Evolutionary conservation across 768 basidiomycete genomes (phyloP).

Genomic region (Xerocomellus intermedius): DNA sequence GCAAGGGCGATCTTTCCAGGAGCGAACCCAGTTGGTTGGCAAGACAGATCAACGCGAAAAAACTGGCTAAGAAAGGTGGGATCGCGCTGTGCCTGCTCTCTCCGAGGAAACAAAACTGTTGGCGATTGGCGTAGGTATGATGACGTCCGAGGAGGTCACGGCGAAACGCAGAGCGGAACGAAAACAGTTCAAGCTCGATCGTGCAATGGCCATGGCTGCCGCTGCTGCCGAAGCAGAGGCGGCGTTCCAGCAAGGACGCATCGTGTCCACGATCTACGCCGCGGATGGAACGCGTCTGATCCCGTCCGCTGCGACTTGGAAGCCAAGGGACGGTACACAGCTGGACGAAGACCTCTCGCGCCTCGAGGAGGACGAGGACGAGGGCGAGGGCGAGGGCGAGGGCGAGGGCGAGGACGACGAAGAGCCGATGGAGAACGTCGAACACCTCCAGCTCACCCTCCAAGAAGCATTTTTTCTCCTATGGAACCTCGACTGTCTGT

Average conservation of each 20-base stretch:
- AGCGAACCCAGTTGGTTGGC: conserved; percentile 95
- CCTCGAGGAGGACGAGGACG: conserved; percentile 22
- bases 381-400: conserved; percentile 34
- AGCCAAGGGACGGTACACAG: conserved; percentile 39
- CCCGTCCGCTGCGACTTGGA: conserved; percentile 82
- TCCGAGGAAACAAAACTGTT: neutral
- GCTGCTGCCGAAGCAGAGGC: conserved; percentile 79
- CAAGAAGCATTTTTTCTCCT: conserved; percentile 87
- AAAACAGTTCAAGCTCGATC: conserved; percentile 89
- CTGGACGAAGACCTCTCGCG: conserved; percentile 14
- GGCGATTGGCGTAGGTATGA: conserved; percentile 8
- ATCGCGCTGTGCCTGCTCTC: neutral
- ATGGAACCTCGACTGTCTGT: conserved; percentile 83
- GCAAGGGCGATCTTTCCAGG: conserved; percentile 91
- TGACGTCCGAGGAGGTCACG: conserved; percentile 90
- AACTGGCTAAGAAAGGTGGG: conserved; percentile 58
- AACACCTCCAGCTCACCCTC: conserved; percentile 88
- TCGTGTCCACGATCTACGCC: conserved; percentile 58
- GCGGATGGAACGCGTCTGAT: conserved; percentile 47
- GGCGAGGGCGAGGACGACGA: conserved; percentile 39
- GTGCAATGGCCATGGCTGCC: conserved; percentile 82
- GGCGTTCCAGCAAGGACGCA: conserved; percentile 69
- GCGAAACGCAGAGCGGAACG: conserved; percentile 85
- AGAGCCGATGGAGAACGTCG: conserved; percentile 66
- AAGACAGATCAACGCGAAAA: conserved; percentile 63